Percentiles rank a stretch among this genome's conserved stretches.
Conservation (phyloP, 139 green algal genomes). For the Edaphochlamys debaryana region DNA sequence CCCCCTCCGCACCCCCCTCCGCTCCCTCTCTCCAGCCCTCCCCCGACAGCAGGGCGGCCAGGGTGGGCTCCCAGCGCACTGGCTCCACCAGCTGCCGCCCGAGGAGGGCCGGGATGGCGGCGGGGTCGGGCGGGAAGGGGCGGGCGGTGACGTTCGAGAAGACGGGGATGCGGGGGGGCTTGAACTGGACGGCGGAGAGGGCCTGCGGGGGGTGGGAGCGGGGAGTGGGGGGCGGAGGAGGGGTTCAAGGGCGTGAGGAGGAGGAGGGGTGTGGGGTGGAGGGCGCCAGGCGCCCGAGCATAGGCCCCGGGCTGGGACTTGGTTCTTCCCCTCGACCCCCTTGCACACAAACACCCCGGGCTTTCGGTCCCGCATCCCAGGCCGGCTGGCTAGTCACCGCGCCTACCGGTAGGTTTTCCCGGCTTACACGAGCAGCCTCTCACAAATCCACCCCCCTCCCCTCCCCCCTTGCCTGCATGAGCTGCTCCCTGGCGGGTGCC, state of each 20-base stretch:
- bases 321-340: too few relatives aligned
- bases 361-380: too few relatives aligned
- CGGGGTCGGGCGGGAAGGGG: conserved; percentile 63
- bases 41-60: conserved; percentile 60
- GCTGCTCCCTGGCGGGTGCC: conserved; percentile 72
- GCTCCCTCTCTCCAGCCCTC: too few relatives aligned
- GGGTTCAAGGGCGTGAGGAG: too few relatives aligned
- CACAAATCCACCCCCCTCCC: too few relatives aligned
- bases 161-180: conserved; percentile 80
- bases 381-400: too few relatives aligned
- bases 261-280: background rate
- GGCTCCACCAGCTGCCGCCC: conserved; percentile 90
- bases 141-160: conserved; percentile 91
- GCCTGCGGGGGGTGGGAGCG: conserved; percentile 50
- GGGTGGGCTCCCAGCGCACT: conserved; percentile 74
- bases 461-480: conserved; percentile 77
- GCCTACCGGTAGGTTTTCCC: too few relatives aligned
- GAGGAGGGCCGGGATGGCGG: conserved; percentile 63
- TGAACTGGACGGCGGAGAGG: conserved; percentile 72
- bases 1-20: too few relatives aligned
- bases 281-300: too few relatives aligned
- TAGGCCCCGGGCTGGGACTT: too few relatives aligned
- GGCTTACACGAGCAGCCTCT: too few relatives aligned
- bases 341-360: too few relatives aligned
- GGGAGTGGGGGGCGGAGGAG: background rate